Percentiles rank a stretch among this genome's conserved stretches.
Evolutionary conservation across 306 rosid genomes (phyloP).

Genomic region (Mimosa bimucronata): DNA sequence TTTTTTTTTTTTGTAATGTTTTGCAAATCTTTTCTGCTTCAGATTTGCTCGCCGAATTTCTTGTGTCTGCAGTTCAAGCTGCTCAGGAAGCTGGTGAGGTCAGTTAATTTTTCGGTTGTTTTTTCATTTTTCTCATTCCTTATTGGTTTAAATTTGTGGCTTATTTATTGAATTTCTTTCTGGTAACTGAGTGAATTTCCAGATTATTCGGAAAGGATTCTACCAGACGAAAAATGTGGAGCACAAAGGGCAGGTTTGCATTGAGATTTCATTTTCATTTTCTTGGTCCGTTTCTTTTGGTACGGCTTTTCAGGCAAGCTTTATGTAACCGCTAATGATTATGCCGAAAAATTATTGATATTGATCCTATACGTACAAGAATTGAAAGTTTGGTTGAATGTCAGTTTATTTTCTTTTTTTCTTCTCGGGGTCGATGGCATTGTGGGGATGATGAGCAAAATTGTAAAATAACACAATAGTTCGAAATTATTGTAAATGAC

Average conservation of each 20-base stretch:
- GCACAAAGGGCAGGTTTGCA: slow-evolving; percentile 74
- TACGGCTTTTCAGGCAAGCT: neutral
- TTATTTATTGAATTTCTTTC: neutral
- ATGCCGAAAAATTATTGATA: neutral
- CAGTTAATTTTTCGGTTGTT: neutral
- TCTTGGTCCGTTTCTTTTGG: slow-evolving; percentile 6
- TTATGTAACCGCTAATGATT: neutral
- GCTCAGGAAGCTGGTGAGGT: slow-evolving; percentile 86
- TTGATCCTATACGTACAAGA: neutral
- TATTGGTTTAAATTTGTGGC: neutral
- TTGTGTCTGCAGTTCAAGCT: slow-evolving; percentile 73
- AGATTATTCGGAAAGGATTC: slow-evolving; percentile 75
- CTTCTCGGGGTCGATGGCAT: neutral
- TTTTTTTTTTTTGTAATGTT: neutral
- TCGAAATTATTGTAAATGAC: neutral
- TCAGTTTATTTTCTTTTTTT: neutral
- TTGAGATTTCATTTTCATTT: neutral
- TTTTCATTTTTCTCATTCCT: neutral
- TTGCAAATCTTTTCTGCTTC: slow-evolving; percentile 20
- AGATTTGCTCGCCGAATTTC: slow-evolving; percentile 67
- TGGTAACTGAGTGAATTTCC: slow-evolving; percentile 24
- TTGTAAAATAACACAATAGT: neutral
- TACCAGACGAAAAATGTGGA: slow-evolving; percentile 69
- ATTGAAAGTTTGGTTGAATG: neutral
- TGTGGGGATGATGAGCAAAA: neutral